Evolutionary conservation across 768 basidiomycete species (phyloP).

Genomic region (Chalciporus chontae): DNA sequence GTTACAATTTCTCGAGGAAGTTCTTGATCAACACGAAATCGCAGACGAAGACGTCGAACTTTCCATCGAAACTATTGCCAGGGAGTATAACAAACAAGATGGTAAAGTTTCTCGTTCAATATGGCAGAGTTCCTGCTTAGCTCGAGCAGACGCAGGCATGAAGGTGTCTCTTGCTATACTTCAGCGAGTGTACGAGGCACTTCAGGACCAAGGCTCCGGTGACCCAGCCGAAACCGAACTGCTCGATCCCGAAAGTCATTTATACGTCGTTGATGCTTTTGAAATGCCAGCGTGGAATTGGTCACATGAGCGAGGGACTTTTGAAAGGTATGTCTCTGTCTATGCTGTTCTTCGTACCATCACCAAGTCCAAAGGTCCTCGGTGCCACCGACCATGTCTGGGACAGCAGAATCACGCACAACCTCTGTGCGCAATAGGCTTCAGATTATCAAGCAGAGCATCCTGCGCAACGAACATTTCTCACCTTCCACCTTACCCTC

Average conservation of each 20-base stretch:
- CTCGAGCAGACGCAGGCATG: slow-evolving; percentile 68
- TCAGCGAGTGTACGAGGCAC: slow-evolving; percentile 66
- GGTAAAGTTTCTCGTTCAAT: slow-evolving; percentile 39
- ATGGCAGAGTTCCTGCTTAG: neutral
- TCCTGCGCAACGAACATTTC: slow-evolving; percentile 95
- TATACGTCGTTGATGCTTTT: slow-evolving; percentile 84
- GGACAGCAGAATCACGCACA: slow-evolving; percentile 79
- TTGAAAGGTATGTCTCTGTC: slow-evolving; percentile 65
- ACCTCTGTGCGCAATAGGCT: slow-evolving; percentile 79
- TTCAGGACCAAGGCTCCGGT: slow-evolving; percentile 61
- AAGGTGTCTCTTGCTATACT: slow-evolving; percentile 71
- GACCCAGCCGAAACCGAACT: slow-evolving; percentile 51
- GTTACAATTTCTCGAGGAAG: slow-evolving; percentile 64
- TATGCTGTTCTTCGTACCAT: slow-evolving; percentile 1
- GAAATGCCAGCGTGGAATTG: slow-evolving; percentile 96
- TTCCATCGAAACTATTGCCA: slow-evolving; percentile 76
- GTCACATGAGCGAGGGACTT: slow-evolving; percentile 81
- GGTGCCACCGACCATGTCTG: slow-evolving; percentile 64
- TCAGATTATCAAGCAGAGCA: slow-evolving; percentile 88
- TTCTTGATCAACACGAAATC: slow-evolving; percentile 71
- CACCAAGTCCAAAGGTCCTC: slow-evolving; percentile 35
- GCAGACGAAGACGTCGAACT: slow-evolving; percentile 64
- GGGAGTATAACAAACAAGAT: slow-evolving; percentile 89
- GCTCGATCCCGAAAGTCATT: slow-evolving; percentile 76
- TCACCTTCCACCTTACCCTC: slow-evolving; percentile 93